phyloP scores from a whole-genome alignment of 768 basidiomycete genomes.

The Gymnopilus junonius region DNA sequence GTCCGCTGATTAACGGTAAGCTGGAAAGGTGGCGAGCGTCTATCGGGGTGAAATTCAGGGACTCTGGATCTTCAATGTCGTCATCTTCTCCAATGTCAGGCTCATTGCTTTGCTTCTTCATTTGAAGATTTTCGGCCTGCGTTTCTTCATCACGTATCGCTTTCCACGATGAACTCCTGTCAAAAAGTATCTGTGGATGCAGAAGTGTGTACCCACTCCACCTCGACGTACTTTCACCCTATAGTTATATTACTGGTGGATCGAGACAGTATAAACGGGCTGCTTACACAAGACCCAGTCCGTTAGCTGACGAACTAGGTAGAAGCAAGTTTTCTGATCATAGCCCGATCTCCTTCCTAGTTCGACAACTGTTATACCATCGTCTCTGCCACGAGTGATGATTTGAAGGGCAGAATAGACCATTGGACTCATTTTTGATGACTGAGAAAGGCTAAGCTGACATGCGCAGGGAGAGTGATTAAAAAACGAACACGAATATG shows the following conservation, averaged over 20 bases:
- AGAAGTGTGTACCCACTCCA: slow-evolving; percentile 77
- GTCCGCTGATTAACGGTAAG: slow-evolving; percentile 67
- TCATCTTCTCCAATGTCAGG: slow-evolving; percentile 37
- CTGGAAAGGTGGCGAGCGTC: slow-evolving; percentile 81
- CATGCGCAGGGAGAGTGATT: not conserved
- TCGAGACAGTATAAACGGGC: not conserved
- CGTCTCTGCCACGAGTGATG: slow-evolving; percentile 79
- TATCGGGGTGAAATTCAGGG: slow-evolving; percentile 69
- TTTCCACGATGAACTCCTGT: slow-evolving; percentile 76
- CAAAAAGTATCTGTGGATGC: slow-evolving; percentile 87
- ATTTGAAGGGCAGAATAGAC: slow-evolving; percentile 85
- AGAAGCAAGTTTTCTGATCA: slow-evolving; percentile 90
- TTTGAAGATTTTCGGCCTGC: slow-evolving; percentile 41
- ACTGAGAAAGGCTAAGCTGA: slow-evolving; percentile 43
- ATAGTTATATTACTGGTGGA: slow-evolving; percentile 3
- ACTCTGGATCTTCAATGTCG: slow-evolving; percentile 25
- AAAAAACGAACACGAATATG: slow-evolving; percentile 70
- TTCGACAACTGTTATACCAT: slow-evolving; percentile 78
- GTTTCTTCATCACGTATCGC: slow-evolving; percentile 74
- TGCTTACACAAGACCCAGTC: slow-evolving; percentile 73
- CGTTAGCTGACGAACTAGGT: slow-evolving; percentile 77
- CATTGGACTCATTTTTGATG: slow-evolving; percentile 80
- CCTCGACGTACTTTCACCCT: slow-evolving; percentile 81
- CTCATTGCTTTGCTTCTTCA: slow-evolving; percentile 28
- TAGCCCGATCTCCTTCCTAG: slow-evolving; percentile 80